Evolutionary conservation across 163 green algal genomes (phyloP).

Genomic region (Picocystis sp.): DNA sequence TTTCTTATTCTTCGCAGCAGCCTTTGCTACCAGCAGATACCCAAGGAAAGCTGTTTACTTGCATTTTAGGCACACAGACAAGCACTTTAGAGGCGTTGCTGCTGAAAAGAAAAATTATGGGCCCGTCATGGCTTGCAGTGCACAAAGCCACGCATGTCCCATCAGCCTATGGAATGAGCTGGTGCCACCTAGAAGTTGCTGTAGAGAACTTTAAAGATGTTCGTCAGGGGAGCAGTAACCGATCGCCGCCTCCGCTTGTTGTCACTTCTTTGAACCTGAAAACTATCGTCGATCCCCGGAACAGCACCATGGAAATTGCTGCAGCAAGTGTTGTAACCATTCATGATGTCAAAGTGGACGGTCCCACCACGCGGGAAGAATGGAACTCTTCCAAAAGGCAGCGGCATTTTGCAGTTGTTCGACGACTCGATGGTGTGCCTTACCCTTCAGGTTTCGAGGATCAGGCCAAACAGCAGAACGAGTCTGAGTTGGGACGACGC

Average conservation of each 20-base stretch:
- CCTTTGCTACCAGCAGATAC: slow-evolving; percentile 19
- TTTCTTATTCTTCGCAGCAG: slow-evolving; percentile 53
- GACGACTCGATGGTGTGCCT: slow-evolving; percentile 56
- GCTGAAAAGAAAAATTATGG: slow-evolving; percentile 83
- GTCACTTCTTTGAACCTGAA: slow-evolving; percentile 78
- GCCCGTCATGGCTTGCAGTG: slow-evolving; percentile 70
- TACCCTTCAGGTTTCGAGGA: slow-evolving; percentile 54
- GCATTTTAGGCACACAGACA: slow-evolving; percentile 54
- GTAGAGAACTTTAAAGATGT: slow-evolving; percentile 18
- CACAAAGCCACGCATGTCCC: slow-evolving; percentile 24
- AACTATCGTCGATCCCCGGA: slow-evolving; percentile 48
- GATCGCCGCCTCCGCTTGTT: slow-evolving; percentile 46
- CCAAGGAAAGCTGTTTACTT: slow-evolving; percentile 26
- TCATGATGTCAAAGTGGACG: slow-evolving; percentile 39
- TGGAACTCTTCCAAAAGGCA: slow-evolving; percentile 48
- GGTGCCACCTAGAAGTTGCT: slow-evolving; percentile 65
- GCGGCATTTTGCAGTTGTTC: slow-evolving; percentile 64
- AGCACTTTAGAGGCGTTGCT: slow-evolving; percentile 63
- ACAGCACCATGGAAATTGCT: slow-evolving; percentile 44
- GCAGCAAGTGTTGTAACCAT: slow-evolving; percentile 35
- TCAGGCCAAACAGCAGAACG: slow-evolving; percentile 39
- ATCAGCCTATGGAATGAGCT: slow-evolving; percentile 36
- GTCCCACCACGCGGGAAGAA: slow-evolving; percentile 34
- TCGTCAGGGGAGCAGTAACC: neutral
- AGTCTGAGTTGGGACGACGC: slow-evolving; percentile 37